Base-by-base conservation (phyloP, 768 basidiomycete genomes). In the Porpolomopsis calyptriformis region DNA sequence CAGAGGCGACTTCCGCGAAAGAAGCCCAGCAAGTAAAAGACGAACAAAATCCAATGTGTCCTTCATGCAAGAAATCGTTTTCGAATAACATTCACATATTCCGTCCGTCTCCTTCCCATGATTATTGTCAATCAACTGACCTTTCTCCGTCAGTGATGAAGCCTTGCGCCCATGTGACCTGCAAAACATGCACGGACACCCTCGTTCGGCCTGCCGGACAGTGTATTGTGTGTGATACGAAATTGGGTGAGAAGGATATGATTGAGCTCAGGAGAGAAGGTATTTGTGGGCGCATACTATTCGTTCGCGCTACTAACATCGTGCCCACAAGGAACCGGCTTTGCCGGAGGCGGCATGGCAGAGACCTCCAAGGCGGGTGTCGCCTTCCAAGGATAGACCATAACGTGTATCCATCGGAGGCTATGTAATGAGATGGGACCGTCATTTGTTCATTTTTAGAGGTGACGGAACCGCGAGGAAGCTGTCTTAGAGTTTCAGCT, bases 261-360 rank as follows among this genome's bases (percentile, higher is more conserved):
- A 75, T 96, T 39, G 82, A 88, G 58, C 61, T 98, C 33, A 82
- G 81, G 57, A 76, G 93, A 50, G 96, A 99, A 75, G 96, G 93
- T 81, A 44, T n/a, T n/a, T n/a, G n/a, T n/a, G n/a, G n/a, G 29
- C 46, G 72, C 60, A 2, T 23, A 10, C 22, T 18, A 16, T 29
- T 16, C 11, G 33, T 16, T 33, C 9, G 4, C 9, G 4, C 0
- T n/a, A 40, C 23, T 19, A 26, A 9, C 25, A 40, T 20, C 51
- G 41, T 40, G 37, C n/a, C 22, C 27, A 5, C 34, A 3, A 90
- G 87, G 89, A 20, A 97, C 93, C 8, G 92, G 93, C 0, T 97
- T 87, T 57, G 91, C 93, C 6, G 85, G 87, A 44, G 92, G 93
- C n/a, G 93, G 93, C 4, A 63, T 90, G 53, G 89, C 91, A n/a